Evolutionary conservation across 1,284 basidiomycete genomes (phyloP).

Genomic region (Laetiporus sulphureus): DNA sequence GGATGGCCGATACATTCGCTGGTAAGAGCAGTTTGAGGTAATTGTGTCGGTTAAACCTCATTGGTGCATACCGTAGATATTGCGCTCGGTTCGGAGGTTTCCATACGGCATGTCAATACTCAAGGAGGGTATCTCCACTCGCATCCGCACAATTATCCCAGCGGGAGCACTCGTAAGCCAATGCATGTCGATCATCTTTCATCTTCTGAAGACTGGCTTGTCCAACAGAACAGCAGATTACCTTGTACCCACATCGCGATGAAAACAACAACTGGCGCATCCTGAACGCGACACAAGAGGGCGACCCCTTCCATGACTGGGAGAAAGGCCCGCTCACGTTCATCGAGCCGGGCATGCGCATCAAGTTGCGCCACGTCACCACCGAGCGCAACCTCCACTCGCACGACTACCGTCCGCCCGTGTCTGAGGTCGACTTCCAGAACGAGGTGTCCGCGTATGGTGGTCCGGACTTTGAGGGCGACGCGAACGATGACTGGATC

Average conservation of each 20-base stretch:
- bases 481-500: constrained; percentile 94
- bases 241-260: constrained; percentile 90
- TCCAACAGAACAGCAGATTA: constrained; percentile 88
- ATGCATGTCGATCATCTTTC: neutral
- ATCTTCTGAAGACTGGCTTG: neutral
- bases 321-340: constrained; percentile 51
- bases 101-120: constrained; percentile 89
- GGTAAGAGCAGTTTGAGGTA: constrained; percentile 33
- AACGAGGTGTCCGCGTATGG: constrained; percentile 98
- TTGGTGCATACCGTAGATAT: constrained; percentile 52
- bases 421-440: constrained; percentile 99
- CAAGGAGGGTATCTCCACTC: constrained; percentile 98
- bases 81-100: constrained; percentile 77
- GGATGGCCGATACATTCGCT: constrained; percentile 90
- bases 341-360: constrained; percentile 61
- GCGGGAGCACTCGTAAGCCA: constrained; percentile 73
- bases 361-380: constrained; percentile 79
- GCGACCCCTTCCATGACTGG: constrained; percentile 50
- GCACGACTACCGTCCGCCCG: constrained; percentile 89
- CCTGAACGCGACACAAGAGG: constrained; percentile 24
- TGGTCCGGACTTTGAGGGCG: constrained; percentile 77
- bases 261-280: constrained; percentile 22
- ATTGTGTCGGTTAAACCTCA: constrained; percentile 5
- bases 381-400: constrained; percentile 91
- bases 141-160: constrained; percentile 85